These are phyloP conservation scores for Agapanthus africanus DNA, from an alignment of 106 monocot species.

Conservation along the genomic window DNA sequence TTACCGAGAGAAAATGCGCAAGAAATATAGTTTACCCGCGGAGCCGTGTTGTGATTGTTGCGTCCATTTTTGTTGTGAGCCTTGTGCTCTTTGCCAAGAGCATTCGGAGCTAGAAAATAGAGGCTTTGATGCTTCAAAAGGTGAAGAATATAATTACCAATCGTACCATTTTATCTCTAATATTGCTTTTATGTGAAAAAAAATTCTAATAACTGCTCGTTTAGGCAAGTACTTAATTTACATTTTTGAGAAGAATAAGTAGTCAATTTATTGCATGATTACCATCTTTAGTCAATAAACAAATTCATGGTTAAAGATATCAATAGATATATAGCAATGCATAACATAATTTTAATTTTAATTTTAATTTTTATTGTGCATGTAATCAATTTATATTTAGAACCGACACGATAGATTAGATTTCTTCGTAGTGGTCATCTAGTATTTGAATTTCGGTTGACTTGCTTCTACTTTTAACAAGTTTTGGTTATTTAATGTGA, in stretches of 20 bases:
- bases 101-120: conserved; percentile 11
- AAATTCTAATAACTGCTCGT: not conserved
- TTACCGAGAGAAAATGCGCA: conserved; percentile 17
- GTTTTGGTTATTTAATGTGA: not conserved
- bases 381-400: too few relatives aligned
- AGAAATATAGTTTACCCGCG: conserved; percentile 5
- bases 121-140: conserved; percentile 12
- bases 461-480: not conserved
- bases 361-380: not conserved
- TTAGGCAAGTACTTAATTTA: too few relatives aligned
- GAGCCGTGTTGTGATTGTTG: conserved; percentile 22
- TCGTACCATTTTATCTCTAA: not conserved
- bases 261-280: too few relatives aligned
- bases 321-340: too few relatives aligned
- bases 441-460: not conserved
- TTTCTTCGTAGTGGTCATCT: too few relatives aligned
- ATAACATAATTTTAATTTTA: not conserved
- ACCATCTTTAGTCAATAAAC: too few relatives aligned
- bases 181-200: not conserved
- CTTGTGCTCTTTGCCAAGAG: conserved; percentile 24
- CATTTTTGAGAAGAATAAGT: too few relatives aligned
- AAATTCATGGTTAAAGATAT: too few relatives aligned
- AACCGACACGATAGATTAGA: too few relatives aligned
- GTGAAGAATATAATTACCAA: not conserved
- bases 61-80: conserved; percentile 20